Base-by-base conservation (phyloP, 345 rosid genomes). In the Mangifera indica region DNA sequence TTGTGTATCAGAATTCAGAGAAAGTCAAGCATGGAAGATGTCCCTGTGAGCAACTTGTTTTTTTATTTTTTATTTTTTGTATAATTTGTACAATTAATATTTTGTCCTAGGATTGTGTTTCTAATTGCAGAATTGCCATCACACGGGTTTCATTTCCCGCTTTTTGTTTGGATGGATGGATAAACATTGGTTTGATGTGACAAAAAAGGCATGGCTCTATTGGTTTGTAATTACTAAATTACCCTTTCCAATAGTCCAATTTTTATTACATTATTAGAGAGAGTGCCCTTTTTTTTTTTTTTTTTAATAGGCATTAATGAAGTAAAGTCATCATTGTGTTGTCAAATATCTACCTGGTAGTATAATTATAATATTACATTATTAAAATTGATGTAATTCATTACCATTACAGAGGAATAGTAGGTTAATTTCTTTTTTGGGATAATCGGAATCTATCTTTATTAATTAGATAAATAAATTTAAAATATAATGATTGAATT, bases 81-180 rank as follows among this genome's bases (percentile, higher is more conserved):
- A 60, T 34, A 11, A 22, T 63, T 37, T 6, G 13, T 34, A 14
- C 71, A 69, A 72, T 56, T 37, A 37, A 6, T 37, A 5, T 37
- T 37, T 37, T 66, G 52, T 65, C 53, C 70, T 67, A 0, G 15
- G 53, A 61, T 66, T 74, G 67, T 25, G 42, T 24, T 6, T 0
- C 20, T 18, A 48, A 44, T 71, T 71, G 5, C 66, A 51, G 15
- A 11, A 18, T 32, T 46, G 67, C 74, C 74, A 71, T 49, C 74
- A 60, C 59, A 20, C 48, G 45, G n/a, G 7, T 24, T 21, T 42
- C 10, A 17, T 44, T 44, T 17, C 72, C 46, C 58, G 32, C 29
- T 51, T n/a, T 4, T 10, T 0, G 21, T 64, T 24, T 8, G 42
- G 58, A 57, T 7, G 20, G 45, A 26, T 45, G 5, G 42, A 37